Conservation (phyloP, 352 stramenopile species). For the Phytopythium aichiense region DNA sequence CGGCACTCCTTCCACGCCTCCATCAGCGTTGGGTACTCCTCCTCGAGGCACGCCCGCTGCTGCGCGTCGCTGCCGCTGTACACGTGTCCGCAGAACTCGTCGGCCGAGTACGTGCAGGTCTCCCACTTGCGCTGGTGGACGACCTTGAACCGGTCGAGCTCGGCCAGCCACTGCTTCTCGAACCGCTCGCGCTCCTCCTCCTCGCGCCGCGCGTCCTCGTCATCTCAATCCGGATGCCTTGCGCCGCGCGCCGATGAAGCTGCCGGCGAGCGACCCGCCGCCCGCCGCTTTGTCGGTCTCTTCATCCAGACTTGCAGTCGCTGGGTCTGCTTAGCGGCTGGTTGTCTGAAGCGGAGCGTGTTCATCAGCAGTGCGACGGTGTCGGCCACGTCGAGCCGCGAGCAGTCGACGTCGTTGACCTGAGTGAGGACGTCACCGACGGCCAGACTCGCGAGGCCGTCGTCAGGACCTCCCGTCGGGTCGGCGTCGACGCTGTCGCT, state of each 20-base stretch:
- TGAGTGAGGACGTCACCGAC: constrained; percentile 30
- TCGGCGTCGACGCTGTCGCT: not conserved
- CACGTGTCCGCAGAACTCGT: constrained; percentile 64
- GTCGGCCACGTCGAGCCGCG: constrained; percentile 17
- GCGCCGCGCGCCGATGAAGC: constrained; percentile 41
- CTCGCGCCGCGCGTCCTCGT: constrained; percentile 29
- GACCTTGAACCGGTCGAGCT: constrained; percentile 44
- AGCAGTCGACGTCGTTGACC: constrained; percentile 27
- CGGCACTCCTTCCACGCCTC: constrained; percentile 39
- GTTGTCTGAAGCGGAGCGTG: constrained; percentile 27
- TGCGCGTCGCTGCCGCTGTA: constrained; percentile 47
- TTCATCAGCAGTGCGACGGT: constrained; percentile 30
- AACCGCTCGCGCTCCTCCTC: constrained; percentile 45
- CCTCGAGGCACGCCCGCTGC: constrained; percentile 36
- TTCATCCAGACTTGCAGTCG: not conserved
- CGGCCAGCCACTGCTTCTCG: constrained; percentile 49
- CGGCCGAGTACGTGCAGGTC: constrained; percentile 58
- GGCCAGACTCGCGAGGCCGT: constrained; percentile 13
- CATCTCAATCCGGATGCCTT: constrained; percentile 60
- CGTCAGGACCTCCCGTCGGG: not conserved
- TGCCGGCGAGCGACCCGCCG: constrained; percentile 22
- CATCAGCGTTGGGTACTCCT: constrained; percentile 59
- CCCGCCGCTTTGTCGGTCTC: not conserved
- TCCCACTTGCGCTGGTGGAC: constrained; percentile 53
- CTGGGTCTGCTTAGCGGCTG: not conserved